These are phyloP conservation scores for Astraeus odoratus DNA, from an alignment of 768 basidiomycete species.

Conservation along the genomic window DNA sequence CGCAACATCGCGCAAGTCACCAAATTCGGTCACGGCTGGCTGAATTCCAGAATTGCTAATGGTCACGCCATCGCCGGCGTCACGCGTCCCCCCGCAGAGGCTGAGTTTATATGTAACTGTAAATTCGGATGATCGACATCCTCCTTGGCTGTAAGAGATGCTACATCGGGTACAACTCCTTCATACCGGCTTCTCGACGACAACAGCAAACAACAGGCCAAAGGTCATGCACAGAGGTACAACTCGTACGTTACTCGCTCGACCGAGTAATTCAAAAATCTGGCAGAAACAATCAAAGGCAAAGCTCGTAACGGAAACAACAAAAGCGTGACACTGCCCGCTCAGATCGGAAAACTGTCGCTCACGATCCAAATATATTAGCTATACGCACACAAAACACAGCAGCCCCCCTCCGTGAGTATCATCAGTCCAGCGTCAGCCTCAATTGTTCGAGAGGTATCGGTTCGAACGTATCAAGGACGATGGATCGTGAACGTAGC, in stretches of 20 bases:
- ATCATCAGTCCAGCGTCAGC: slow-evolving; percentile 83
- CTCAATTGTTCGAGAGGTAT: slow-evolving; percentile 95
- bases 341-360: slow-evolving; percentile 9
- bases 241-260: not conserved
- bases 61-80: slow-evolving; percentile 7
- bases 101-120: too few species aligned
- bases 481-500: slow-evolving; percentile 79
- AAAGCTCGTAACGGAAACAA: slow-evolving; percentile 17
- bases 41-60: slow-evolving; percentile 12
- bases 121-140: slow-evolving; percentile 1
- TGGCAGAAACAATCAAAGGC: slow-evolving; percentile 1
- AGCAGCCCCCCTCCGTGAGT: slow-evolving; percentile 14
- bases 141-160: not conserved
- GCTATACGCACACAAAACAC: slow-evolving; percentile 30
- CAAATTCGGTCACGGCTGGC: slow-evolving; percentile 2
- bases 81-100: too few species aligned
- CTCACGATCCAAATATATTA: slow-evolving; percentile 29
- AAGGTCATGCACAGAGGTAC: not conserved
- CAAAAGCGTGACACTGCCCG: slow-evolving; percentile 17
- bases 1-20: slow-evolving; percentile 29
- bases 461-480: slow-evolving; percentile 88
- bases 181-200: not conserved
- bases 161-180: not conserved
- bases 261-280: slow-evolving; percentile 3
- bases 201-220: slow-evolving; percentile 6